Evolutionary conservation across 2,329 filamentous ascomycete genomes (phyloP), one percentile per base, ranked within the genome.

Genomic region (Ampelomyces quisqualis): DNA sequence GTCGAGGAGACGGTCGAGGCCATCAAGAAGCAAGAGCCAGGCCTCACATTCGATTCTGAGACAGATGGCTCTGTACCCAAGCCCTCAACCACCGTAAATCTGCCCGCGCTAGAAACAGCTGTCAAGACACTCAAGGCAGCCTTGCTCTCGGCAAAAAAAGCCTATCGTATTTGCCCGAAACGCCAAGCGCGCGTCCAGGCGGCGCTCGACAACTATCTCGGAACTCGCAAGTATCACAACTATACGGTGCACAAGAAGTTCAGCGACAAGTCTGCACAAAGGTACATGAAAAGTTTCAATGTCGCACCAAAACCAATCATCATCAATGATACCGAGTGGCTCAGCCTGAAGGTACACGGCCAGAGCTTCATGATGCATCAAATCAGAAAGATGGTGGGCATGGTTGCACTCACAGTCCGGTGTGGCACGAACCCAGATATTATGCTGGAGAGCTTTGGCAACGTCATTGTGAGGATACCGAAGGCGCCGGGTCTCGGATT

Each of bases 301-400:
- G 85, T 89, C 23, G 63, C 57, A 43, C 86, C 89, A 3, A 58
- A 65, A 14, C 67, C 68, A 20, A 85, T 95, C 60, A 81, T 90
- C 62, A 94, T 95, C 69, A 82, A 88, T 67, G 84, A 91, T 62
- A 96, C 90, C 2, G 87, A 98, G 73, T 98, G 93, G 93, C 77
- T 98, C 4, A 93, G 86, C 29, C 77, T 97, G 53, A 95, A 95
- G 67, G 90, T 98, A 17, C 93, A 98, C 69, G 93, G 93, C 0
- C 93, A 98, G 70, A 91, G 86, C 62, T 98, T 98, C 77, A 98
- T 98, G 93, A 98, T 98, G 93, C 93, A 98, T 70, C 93, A 98
- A 73, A 98, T 98, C 69, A 85, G 93, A 61, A 98, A 97, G 72
- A 97, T 98, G 93, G 88, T 98, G 11, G 89, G 88, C 41, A 90